phyloP scores from a whole-genome alignment of 345 rosid genomes.

The Angophora floribunda region DNA sequence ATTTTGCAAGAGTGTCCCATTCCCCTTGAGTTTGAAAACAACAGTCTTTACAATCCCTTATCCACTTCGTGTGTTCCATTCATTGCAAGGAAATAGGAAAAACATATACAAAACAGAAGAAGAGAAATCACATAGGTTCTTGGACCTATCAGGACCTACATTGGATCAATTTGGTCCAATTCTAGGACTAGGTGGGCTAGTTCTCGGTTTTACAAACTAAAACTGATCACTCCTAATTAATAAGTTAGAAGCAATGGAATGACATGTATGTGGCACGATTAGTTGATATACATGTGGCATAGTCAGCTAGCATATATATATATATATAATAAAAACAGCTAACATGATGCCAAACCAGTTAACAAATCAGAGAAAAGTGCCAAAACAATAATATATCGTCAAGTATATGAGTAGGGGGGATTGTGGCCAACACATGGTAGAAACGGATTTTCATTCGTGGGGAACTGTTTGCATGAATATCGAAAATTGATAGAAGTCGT shows the following conservation, averaged over 20 bases:
- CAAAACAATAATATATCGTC: background rate
- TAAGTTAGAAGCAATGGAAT: background rate
- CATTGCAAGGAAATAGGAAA: background rate
- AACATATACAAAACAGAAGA: too few species aligned
- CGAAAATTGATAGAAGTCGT: background rate
- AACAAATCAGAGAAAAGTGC: background rate
- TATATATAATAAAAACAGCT: background rate
- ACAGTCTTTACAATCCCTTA: background rate
- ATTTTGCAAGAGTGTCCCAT: background rate
- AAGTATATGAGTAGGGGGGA: background rate
- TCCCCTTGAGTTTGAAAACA: background rate
- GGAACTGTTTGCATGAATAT: background rate
- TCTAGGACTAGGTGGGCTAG: fast-evolving
- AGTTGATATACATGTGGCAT: background rate
- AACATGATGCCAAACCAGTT: background rate
- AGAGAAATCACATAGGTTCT: fast-evolving
- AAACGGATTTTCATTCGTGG: background rate
- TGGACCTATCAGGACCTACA: fast-evolving
- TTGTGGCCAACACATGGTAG: background rate
- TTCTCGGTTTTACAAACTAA: too few species aligned
- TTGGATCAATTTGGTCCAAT: background rate
- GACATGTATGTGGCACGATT: background rate
- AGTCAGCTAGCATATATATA: background rate
- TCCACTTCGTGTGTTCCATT: background rate
- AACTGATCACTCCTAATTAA: background rate